A percentile compares a stretch with the other conserved stretches of the same genome.
Conservation (phyloP, 805 yeast species). For the Wickerhamia fluorescens region DNA sequence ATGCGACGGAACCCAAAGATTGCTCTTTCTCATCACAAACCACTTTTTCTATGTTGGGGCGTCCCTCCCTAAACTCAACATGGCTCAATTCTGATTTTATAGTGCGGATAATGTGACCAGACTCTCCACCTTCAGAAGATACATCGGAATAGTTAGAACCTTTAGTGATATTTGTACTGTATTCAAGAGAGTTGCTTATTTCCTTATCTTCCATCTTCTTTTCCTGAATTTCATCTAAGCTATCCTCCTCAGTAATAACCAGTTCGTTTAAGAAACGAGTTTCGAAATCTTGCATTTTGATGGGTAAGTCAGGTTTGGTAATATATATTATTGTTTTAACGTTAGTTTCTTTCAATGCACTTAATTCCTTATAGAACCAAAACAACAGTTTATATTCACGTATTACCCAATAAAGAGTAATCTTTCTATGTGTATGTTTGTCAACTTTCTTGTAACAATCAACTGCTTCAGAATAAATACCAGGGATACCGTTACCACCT, state of each 20-base stretch:
- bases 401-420: slow-evolving; percentile 54
- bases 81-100: slow-evolving; percentile 6
- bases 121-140: no score
- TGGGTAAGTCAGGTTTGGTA: slow-evolving; percentile 17
- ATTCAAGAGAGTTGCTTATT: neutral
- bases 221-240: slow-evolving; percentile 11
- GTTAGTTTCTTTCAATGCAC: slow-evolving; percentile 16
- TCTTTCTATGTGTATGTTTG: slow-evolving; percentile 5
- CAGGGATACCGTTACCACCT: slow-evolving; percentile 63
- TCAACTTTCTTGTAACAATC: slow-evolving; percentile 14
- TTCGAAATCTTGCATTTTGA: neutral
- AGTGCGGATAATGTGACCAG: neutral
- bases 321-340: slow-evolving; percentile 24
- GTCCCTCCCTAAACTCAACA: slow-evolving; percentile 10
- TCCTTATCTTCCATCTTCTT: slow-evolving; percentile 6
- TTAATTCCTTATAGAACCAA: slow-evolving; percentile 42
- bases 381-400: slow-evolving; percentile 42
- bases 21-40: slow-evolving; percentile 28
- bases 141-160: no score
- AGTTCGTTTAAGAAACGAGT: neutral
- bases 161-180: no score
- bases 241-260: neutral
- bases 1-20: slow-evolving; percentile 36
- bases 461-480: slow-evolving; percentile 37
- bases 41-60: slow-evolving; percentile 40